A percentile compares a stretch with the other conserved stretches of the same genome.
Evolutionary conservation across 2,329 filamentous ascomycete species (phyloP).

Genomic region (Parastagonospora avenae): DNA sequence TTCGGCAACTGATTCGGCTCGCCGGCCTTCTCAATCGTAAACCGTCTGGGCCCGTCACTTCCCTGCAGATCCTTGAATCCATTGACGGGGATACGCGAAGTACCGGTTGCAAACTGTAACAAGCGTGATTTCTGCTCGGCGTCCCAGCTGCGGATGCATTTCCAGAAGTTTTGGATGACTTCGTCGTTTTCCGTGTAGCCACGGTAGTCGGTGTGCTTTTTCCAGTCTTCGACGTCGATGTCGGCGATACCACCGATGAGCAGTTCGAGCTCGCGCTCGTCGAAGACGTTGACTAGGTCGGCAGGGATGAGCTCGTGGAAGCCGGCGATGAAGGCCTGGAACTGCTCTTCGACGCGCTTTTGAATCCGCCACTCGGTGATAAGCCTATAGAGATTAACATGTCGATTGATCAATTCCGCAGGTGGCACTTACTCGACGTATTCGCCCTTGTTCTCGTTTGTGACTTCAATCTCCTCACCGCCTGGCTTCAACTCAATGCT

Average conservation of each 20-base stretch:
- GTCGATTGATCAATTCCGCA: not conserved
- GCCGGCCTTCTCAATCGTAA: slow-evolving; percentile 97
- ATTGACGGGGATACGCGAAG: slow-evolving; percentile 96
- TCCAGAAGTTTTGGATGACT: slow-evolving; percentile 99
- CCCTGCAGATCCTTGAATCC: slow-evolving; percentile 99
- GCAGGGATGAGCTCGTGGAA: slow-evolving; percentile 98
- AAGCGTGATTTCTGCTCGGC: slow-evolving; percentile 97
- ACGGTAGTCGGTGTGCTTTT: slow-evolving; percentile 99
- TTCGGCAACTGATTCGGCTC: slow-evolving; percentile 91
- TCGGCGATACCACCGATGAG: slow-evolving; percentile 99
- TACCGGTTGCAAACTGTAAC: slow-evolving; percentile 96
- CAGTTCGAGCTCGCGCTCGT: slow-evolving; percentile 94
- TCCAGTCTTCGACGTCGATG: slow-evolving; percentile 99
- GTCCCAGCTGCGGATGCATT: slow-evolving; percentile 94
- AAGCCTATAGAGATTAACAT: slow-evolving; percentile 57
- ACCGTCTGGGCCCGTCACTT: slow-evolving; percentile 90
- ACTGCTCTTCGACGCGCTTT: slow-evolving; percentile 97
- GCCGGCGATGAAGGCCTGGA: slow-evolving; percentile 95
- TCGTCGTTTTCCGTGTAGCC: slow-evolving; percentile 98
- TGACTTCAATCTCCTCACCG: slow-evolving; percentile 91
- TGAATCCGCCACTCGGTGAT: slow-evolving; percentile 99
- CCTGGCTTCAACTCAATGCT: slow-evolving; percentile 92
- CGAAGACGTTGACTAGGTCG: slow-evolving; percentile 97
- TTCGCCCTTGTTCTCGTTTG: slow-evolving; percentile 98
- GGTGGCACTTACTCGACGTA: slow-evolving; percentile 78